Evolutionary conservation across 345 rosid species (phyloP).

Genomic region (Carallia brachiata): DNA sequence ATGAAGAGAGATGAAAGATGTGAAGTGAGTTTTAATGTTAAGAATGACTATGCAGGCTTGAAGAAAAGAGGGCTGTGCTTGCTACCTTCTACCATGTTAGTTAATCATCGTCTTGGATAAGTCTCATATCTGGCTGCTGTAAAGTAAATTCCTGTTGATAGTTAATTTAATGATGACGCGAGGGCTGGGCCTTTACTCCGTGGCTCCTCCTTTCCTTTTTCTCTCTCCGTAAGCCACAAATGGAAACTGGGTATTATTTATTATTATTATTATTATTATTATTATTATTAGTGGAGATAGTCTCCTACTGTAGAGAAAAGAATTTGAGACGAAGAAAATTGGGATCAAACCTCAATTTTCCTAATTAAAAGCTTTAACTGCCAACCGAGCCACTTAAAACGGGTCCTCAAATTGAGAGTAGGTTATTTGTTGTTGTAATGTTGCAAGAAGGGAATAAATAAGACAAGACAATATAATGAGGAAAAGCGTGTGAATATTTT

Average conservation of each 20-base stretch:
- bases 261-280: too few relatives aligned
- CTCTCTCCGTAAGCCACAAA: not conserved
- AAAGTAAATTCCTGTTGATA: constrained; percentile 17
- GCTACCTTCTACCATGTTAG: constrained; percentile 72
- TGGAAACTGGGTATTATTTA: not conserved
- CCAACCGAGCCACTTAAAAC: too few relatives aligned
- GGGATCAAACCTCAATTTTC: too few relatives aligned
- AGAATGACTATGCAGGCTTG: constrained; percentile 39
- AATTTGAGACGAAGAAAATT: too few relatives aligned
- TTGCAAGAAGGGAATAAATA: not conserved
- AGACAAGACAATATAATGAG: not conserved
- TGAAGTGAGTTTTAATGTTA: constrained; percentile 26
- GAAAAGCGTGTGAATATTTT: constrained; percentile 7
- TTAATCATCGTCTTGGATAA: constrained; percentile 52
- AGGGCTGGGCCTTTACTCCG: too few relatives aligned
- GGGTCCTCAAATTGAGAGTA: not conserved
- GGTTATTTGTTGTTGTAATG: constrained; percentile 4
- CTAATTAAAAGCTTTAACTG: too few relatives aligned
- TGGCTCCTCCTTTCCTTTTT: too few relatives aligned
- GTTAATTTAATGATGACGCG: not conserved
- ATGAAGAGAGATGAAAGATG: constrained; percentile 25
- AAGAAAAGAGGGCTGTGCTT: constrained; percentile 74
- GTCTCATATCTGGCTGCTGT: constrained; percentile 18
- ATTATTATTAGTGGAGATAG: too few relatives aligned
- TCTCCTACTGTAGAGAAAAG: too few relatives aligned